phyloP scores from a whole-genome alignment of 768 basidiomycete genomes.

The Kockovaella imperatae region DNA sequence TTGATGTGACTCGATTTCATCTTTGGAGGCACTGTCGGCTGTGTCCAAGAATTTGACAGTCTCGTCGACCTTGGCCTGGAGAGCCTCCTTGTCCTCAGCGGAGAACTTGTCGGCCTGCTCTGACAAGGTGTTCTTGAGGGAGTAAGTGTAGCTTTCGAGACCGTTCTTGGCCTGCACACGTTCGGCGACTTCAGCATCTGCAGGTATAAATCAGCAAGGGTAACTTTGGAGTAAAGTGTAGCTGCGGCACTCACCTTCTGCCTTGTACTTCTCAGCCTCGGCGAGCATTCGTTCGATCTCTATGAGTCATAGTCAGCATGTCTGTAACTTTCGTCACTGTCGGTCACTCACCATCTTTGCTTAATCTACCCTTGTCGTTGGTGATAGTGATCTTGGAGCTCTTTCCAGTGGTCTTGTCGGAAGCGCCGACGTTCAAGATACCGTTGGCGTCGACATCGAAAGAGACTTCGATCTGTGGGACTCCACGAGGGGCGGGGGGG shows the following conservation, averaged over 20 bases:
- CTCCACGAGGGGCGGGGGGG: conserved; percentile 49
- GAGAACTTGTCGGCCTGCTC: conserved; percentile 42
- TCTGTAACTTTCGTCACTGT: too few relatives aligned
- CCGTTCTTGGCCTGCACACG: conserved; percentile 64
- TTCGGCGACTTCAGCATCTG: conserved; percentile 34
- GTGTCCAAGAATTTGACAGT: conserved; percentile 75
- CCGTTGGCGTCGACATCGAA: conserved; percentile 67
- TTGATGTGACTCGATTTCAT: conserved; percentile 86
- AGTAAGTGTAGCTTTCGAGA: conserved; percentile 90
- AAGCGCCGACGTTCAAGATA: conserved; percentile 48
- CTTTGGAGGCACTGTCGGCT: conserved; percentile 83
- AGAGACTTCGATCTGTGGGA: conserved; percentile 50
- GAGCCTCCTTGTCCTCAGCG: conserved; percentile 54
- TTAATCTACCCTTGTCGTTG: conserved; percentile 89
- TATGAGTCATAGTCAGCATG: too few relatives aligned
- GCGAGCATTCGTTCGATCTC: conserved; percentile 56
- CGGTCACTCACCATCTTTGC: too few relatives aligned
- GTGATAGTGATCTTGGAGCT: conserved; percentile 80
- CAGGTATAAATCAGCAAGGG: conserved; percentile 1
- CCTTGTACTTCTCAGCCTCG: conserved; percentile 50
- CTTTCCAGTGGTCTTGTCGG: conserved; percentile 49
- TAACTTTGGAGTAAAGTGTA: too few relatives aligned
- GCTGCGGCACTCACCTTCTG: conserved; percentile 34
- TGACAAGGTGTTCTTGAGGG: conserved; percentile 75
- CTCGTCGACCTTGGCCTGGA: conserved; percentile 83